Evolutionary conservation across 2,329 filamentous ascomycete species (phyloP).

Genomic region (Geosmithia putterillii): DNA sequence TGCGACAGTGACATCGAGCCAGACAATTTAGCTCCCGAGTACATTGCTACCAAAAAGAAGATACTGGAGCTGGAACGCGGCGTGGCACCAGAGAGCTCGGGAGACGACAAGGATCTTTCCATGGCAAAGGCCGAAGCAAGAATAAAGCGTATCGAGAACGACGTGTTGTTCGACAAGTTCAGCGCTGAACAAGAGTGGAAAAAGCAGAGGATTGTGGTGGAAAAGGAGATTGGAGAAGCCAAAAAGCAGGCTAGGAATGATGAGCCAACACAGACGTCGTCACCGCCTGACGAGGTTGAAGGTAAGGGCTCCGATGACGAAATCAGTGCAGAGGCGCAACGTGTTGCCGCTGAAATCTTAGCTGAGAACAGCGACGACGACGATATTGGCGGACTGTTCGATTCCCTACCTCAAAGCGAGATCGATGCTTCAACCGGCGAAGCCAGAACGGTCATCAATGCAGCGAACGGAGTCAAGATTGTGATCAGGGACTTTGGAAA

Average conservation of each 20-base stretch:
- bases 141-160: slow-evolving; percentile 63
- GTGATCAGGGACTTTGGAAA: slow-evolving; percentile 75
- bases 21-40: slow-evolving; percentile 62
- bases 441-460: slow-evolving; percentile 41
- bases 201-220: slow-evolving; percentile 41
- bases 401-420: slow-evolving; percentile 47
- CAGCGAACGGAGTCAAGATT: slow-evolving; percentile 39
- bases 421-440: slow-evolving; percentile 47
- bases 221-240: slow-evolving; percentile 45
- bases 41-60: slow-evolving; percentile 60
- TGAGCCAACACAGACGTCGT: slow-evolving; percentile 10
- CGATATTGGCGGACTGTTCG: slow-evolving; percentile 38
- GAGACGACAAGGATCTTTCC: slow-evolving; percentile 25
- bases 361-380: slow-evolving; percentile 36
- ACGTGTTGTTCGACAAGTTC: slow-evolving; percentile 60
- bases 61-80: slow-evolving; percentile 48
- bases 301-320: slow-evolving; percentile 24
- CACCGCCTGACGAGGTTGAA: not conserved
- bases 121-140: slow-evolving; percentile 60
- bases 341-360: slow-evolving; percentile 46
- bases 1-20: slow-evolving; percentile 63
- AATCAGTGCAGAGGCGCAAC: slow-evolving; percentile 42
- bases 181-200: slow-evolving; percentile 57
- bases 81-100: not conserved
- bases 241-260: slow-evolving; percentile 22